These are phyloP conservation scores for Bruguiera parviflora DNA, from an alignment of 345 rosid genomes.

Conservation along the genomic window DNA sequence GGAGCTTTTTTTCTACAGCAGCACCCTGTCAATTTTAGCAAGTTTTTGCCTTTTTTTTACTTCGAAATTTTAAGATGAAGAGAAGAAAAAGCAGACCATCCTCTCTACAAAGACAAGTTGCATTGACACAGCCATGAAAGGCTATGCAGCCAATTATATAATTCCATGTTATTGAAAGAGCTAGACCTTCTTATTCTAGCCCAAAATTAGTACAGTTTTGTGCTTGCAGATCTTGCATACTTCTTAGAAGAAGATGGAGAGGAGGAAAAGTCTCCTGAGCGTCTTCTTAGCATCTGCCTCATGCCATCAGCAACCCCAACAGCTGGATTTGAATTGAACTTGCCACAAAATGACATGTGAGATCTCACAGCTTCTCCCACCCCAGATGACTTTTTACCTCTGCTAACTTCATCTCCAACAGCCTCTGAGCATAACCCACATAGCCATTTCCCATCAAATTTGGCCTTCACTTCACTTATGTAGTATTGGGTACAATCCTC, in stretches of 20 bases:
- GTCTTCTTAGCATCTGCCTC: slow-evolving; percentile 92
- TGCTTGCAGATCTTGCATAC: slow-evolving; percentile 60
- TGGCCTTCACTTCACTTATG: slow-evolving; percentile 63
- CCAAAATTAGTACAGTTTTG: slow-evolving; percentile 34
- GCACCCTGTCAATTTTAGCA: too few species aligned
- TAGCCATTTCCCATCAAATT: slow-evolving; percentile 87
- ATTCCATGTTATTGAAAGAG: slow-evolving; percentile 20
- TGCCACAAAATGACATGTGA: slow-evolving; percentile 90
- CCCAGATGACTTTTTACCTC: slow-evolving; percentile 40
- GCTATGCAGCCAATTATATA: slow-evolving; percentile 2
- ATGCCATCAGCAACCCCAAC: slow-evolving; percentile 85
- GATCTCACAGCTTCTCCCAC: slow-evolving; percentile 88
- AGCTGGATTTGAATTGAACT: slow-evolving; percentile 81
- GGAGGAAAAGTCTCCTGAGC: slow-evolving; percentile 62
- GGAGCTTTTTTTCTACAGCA: too few species aligned
- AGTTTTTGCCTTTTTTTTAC: background rate
- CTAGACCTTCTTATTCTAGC: background rate
- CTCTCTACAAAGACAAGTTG: slow-evolving; percentile 29
- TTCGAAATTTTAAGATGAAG: background rate
- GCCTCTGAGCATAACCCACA: slow-evolving; percentile 98
- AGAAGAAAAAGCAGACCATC: slow-evolving; percentile 6
- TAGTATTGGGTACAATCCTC: slow-evolving; percentile 92
- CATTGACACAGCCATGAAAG: slow-evolving; percentile 11
- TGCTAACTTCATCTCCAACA: slow-evolving; percentile 65
- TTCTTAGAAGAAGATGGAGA: slow-evolving; percentile 54